These are phyloP conservation scores for Phaeosphaeria sp. DNA, from an alignment of 2,329 filamentous ascomycete genomes.

Conservation along the genomic window DNA sequence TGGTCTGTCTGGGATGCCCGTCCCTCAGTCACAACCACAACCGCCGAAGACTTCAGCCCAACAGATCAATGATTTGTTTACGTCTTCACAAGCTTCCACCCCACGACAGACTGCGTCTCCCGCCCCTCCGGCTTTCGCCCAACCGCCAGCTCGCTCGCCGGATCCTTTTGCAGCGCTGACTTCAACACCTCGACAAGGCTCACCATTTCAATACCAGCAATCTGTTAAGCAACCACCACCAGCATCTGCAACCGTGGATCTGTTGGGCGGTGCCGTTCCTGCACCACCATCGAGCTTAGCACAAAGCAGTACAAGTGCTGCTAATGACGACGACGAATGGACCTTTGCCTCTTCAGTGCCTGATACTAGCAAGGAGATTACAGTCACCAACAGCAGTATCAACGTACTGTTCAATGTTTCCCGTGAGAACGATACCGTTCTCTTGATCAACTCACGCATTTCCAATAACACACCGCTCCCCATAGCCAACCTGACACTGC, in stretches of 20 bases:
- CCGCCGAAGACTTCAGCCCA: constrained; percentile 55
- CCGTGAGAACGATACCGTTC: constrained; percentile 62
- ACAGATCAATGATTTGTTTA: constrained; percentile 65
- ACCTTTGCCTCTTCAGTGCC: constrained; percentile 89
- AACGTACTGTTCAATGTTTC: constrained; percentile 76
- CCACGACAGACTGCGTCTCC: constrained; percentile 55
- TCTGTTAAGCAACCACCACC: constrained; percentile 47
- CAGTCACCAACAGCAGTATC: constrained; percentile 73
- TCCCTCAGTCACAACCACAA: constrained; percentile 42
- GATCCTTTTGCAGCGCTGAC: constrained; percentile 69
- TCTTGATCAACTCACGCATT: constrained; percentile 79
- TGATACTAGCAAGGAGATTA: constrained; percentile 69
- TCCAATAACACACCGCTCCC: constrained; percentile 78
- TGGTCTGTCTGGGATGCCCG: constrained; percentile 41
- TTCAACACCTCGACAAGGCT: constrained; percentile 59
- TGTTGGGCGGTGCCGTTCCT: constrained; percentile 44
- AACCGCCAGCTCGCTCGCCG: constrained; percentile 41
- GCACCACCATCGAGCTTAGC: constrained; percentile 34
- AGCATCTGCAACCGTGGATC: constrained; percentile 40
- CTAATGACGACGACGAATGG: constrained; percentile 96
- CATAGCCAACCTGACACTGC: constrained; percentile 83
- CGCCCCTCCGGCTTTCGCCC: constrained; percentile 49
- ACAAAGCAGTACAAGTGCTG: constrained; percentile 45
- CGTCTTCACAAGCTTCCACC: constrained; percentile 53
- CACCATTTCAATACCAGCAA: constrained; percentile 58